These are phyloP conservation scores for Termitomyces sp. DNA, from an alignment of 768 basidiomycete genomes.

Conservation along the genomic window DNA sequence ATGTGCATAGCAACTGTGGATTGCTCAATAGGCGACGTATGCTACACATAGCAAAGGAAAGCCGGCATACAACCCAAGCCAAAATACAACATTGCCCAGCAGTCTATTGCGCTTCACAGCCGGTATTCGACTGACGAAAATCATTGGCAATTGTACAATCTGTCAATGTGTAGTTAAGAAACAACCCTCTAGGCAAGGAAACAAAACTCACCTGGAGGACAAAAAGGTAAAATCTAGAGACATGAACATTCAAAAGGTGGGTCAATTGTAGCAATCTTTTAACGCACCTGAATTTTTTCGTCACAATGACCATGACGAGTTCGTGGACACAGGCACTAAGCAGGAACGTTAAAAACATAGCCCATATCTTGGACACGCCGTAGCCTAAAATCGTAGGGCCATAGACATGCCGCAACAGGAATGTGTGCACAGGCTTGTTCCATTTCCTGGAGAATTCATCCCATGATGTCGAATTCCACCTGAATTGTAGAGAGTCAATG, in stretches of 20 bases:
- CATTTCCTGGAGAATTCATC: slow-evolving; percentile 98
- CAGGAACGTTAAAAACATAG: slow-evolving; percentile 91
- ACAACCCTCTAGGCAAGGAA: background rate
- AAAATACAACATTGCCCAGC: slow-evolving; percentile 85
- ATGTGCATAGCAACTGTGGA: background rate
- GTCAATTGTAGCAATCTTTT: background rate
- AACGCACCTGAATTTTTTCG: slow-evolving; percentile 80
- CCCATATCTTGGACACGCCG: slow-evolving; percentile 69
- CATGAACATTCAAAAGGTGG: background rate
- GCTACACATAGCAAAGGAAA: slow-evolving; percentile 91
- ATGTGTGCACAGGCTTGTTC: slow-evolving; percentile 96
- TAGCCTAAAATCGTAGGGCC: slow-evolving; percentile 81
- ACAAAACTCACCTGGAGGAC: slow-evolving; percentile 50
- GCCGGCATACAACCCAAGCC: slow-evolving; percentile 88
- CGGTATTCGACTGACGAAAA: slow-evolving; percentile 74
- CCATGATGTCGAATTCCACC: slow-evolving; percentile 98
- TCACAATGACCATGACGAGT: slow-evolving; percentile 94
- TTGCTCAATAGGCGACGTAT: slow-evolving; percentile 39
- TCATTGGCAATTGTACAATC: slow-evolving; percentile 91
- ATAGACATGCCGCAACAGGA: slow-evolving; percentile 94
- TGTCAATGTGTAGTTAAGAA: slow-evolving; percentile 24
- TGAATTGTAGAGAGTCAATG: slow-evolving; percentile 5
- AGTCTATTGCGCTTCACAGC: slow-evolving; percentile 77
- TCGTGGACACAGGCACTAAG: slow-evolving; percentile 90
- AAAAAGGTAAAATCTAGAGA: slow-evolving; percentile 79